Evolutionary conservation across 495 filamentous ascomycete genomes (phyloP), one percentile per base, ranked within the genome.

Genomic region (Podospora comata): DNA sequence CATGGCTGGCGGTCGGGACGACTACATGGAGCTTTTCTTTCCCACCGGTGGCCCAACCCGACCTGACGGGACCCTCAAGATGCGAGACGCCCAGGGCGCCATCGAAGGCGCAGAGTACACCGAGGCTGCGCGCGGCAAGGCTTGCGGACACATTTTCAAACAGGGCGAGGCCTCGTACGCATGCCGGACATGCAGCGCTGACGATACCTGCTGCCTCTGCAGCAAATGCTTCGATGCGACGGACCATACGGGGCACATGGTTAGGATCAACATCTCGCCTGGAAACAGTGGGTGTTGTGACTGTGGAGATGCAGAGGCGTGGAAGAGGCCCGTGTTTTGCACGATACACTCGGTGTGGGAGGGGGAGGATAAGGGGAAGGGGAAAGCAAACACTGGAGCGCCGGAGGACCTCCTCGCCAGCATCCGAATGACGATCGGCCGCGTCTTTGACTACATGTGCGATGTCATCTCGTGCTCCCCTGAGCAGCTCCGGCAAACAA

Each of bases 401-500:
- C 92, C 94, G 2, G 79, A 86, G 28, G 93, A 94, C 27, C 83
- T 97, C 59, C 76, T 91, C 27, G 78, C 86, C 60, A 88, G 85
- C 68, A 94, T 97, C 62, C 85, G 88, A 32, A 89, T 91, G 80
- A 97, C 96, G 3, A 89, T 99, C 70, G 86, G 90, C 0, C 86
- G 92, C 66, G 89, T 87, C 30, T 84, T 97, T 66, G 94, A 99
- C 78, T 99, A 97, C 77, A 87, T 98, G 65, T 96, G 92, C 78
- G 95, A 99, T 82, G 93, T 99, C 68, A 91, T 99, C 62, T 97
- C 95, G 2, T 99, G 95, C 78, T 95, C 96, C 5, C 96, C 96
- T 5, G 95, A 99, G 77, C 94, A 98, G 79, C 81, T 99, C 55
- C 87, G 95, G 53, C 84, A 97, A 65, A 84, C 87, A 1, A 99